Percentiles rank a stretch among this genome's conserved stretches.
Evolutionary conservation across 2,329 filamentous ascomycete species (phyloP).

Genomic region (Aspergillus costaricaensis): DNA sequence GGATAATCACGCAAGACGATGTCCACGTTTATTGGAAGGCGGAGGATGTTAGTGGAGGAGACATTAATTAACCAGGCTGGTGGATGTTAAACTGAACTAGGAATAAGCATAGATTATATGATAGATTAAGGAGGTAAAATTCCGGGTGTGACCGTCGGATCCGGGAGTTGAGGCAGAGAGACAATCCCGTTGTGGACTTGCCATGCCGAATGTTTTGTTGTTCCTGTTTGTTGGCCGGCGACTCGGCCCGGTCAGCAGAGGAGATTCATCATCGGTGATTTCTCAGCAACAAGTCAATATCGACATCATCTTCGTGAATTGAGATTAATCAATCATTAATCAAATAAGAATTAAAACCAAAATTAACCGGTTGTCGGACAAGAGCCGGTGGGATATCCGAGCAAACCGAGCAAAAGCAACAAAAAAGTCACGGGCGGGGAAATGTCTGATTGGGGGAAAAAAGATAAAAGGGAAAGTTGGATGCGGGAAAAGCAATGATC

Average conservation of each 20-base stretch:
- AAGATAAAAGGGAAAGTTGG: not conserved
- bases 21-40: not conserved
- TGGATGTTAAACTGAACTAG: not conserved
- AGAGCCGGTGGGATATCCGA: not conserved
- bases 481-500: slow-evolving; percentile 2
- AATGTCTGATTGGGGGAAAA: not conserved
- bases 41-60: not conserved
- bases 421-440: not conserved
- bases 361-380: not conserved
- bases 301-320: no score
- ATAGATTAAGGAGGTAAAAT: not conserved
- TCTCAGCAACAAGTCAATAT: not conserved
- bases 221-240: no score
- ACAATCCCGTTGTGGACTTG: no score
- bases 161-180: not conserved
- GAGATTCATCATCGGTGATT: not conserved
- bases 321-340: not conserved
- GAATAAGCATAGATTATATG: not conserved
- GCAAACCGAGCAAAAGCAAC: not conserved
- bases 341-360: not conserved
- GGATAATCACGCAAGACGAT: not conserved
- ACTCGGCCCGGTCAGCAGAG: no score
- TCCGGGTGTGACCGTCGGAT: not conserved
- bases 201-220: no score
- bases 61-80: not conserved